Percentiles rank a stretch among this genome's conserved stretches.
phyloP scores from a whole-genome alignment of 257 asterid genomes.

The Pogostemon cablin region DNA sequence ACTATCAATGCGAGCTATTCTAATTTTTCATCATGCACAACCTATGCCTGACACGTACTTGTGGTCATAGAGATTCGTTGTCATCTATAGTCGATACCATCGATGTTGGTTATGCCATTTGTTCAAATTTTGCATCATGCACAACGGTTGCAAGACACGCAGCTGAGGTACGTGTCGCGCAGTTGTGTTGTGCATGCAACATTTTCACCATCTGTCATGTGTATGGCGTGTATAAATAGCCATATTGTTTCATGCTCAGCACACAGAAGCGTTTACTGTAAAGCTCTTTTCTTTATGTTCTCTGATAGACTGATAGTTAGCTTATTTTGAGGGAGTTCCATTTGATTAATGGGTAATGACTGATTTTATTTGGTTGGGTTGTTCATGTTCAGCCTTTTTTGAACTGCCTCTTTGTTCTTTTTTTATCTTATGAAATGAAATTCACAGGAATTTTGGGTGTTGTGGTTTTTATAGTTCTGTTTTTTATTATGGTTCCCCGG shows the following conservation, averaged over 20 bases:
- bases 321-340: not conserved
- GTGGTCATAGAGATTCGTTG: not conserved
- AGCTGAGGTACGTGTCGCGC: not conserved
- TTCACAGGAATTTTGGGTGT: not conserved
- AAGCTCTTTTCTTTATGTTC: conserved; percentile 1
- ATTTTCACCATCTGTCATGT: conserved; percentile 16
- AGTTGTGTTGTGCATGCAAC: conserved; percentile 13
- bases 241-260: not conserved
- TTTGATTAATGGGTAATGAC: not conserved
- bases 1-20: no score
- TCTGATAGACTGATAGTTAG: not conserved
- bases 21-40: not conserved
- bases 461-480: not conserved
- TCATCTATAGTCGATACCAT: not conserved
- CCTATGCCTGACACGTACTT: not conserved
- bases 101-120: not conserved
- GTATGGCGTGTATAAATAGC: conserved; percentile 17
- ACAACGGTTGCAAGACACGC: not conserved
- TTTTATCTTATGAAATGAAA: conserved; percentile 2
- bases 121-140: conserved; percentile 6
- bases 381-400: not conserved
- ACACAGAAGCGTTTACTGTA: not conserved
- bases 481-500: no score
- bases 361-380: conserved; percentile 3
- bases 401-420: not conserved